A percentile compares a stretch with the other conserved stretches of the same genome.
Conservation (phyloP, 1,284 basidiomycete genomes). For the Ustanciosporium gigantosporum region DNA sequence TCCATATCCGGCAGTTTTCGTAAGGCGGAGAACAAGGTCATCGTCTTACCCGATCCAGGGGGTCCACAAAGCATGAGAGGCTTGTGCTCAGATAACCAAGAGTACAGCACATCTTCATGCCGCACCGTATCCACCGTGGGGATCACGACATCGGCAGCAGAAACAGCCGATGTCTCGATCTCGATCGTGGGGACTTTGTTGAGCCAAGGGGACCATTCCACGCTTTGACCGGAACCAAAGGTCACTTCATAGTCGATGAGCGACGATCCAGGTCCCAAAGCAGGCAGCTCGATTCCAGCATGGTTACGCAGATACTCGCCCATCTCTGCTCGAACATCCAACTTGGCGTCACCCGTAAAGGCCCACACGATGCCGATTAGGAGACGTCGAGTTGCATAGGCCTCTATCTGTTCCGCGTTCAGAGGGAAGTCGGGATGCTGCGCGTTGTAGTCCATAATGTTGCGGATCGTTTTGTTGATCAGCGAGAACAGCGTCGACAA, state of each 20-base stretch:
- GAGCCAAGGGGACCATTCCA: conserved; percentile 87
- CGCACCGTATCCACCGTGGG: conserved; percentile 98
- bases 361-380: conserved; percentile 95
- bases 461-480: conserved; percentile 91
- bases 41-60: conserved; percentile 98
- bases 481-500: conserved; percentile 95
- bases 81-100: conserved; percentile 98
- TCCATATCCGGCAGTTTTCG: conserved; percentile 98
- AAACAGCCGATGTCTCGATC: conserved; percentile 93
- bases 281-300: conserved; percentile 87
- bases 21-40: conserved; percentile 98
- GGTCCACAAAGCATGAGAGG: conserved; percentile 98
- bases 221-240: conserved; percentile 19
- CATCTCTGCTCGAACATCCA: conserved; percentile 85
- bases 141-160: conserved; percentile 92
- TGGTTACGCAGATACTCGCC: conserved; percentile 83
- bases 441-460: conserved; percentile 90
- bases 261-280: conserved; percentile 71
- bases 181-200: conserved; percentile 85
- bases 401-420: conserved; percentile 77
- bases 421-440: conserved; percentile 96
- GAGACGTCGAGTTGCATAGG: conserved; percentile 87
- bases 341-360: conserved; percentile 91
- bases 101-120: conserved; percentile 97
- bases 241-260: conserved; percentile 91